phyloP scores from a whole-genome alignment of 2,329 filamentous ascomycete genomes.

The Claviceps sp. region DNA sequence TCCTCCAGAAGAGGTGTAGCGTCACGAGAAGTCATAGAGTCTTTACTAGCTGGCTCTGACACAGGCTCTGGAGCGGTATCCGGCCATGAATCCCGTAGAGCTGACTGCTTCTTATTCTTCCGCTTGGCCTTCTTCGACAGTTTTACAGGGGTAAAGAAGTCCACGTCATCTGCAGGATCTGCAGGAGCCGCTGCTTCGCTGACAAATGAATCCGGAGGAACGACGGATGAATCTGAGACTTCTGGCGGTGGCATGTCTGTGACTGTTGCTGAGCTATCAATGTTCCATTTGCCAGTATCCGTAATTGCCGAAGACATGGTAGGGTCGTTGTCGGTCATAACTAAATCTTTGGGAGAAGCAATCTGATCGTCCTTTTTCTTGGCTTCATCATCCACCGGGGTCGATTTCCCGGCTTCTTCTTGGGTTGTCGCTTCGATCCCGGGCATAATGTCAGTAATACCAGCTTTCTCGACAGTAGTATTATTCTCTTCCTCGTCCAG shows the following conservation, averaged over 20 bases:
- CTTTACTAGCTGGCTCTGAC: not conserved
- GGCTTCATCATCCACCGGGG: not conserved
- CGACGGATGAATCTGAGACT: not conserved
- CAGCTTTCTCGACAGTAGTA: slow-evolving; percentile 4
- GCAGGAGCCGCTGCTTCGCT: not conserved
- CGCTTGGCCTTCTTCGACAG: slow-evolving; percentile 23
- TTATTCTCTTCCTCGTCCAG: slow-evolving; percentile 11
- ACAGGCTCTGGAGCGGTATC: slow-evolving; percentile 1
- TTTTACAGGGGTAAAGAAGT: slow-evolving; percentile 11
- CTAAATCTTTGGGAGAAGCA: not conserved
- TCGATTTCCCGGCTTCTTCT: not conserved
- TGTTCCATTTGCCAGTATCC: not conserved
- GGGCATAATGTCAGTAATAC: not conserved
- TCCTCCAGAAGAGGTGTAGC: not conserved
- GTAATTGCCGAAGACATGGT: not conserved
- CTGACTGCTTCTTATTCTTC: slow-evolving; percentile 19
- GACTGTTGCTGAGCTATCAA: not conserved
- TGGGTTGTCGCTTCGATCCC: not conserved
- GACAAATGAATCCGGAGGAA: not conserved
- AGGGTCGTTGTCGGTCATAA: not conserved
- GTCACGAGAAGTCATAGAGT: not conserved
- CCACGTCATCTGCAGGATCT: slow-evolving; percentile 3
- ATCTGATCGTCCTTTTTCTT: not conserved
- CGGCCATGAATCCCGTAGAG: slow-evolving; percentile 7
- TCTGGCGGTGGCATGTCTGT: not conserved